Conservation (phyloP, 2,329 filamentous ascomycete species). For the Capronia coronata region DNA sequence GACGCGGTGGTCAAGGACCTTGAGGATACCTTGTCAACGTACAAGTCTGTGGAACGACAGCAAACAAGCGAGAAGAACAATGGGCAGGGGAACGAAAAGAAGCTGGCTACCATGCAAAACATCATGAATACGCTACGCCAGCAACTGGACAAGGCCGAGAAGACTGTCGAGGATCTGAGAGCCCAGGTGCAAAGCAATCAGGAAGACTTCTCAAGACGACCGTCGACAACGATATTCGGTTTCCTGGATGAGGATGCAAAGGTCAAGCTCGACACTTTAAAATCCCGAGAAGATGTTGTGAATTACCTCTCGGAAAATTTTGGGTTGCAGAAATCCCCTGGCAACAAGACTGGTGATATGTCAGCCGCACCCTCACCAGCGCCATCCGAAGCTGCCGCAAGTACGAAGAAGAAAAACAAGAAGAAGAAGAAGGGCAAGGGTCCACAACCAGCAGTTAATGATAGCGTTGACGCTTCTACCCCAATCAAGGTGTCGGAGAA, state of each 20-base stretch:
- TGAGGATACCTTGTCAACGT: constrained; percentile 26
- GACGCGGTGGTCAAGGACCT: constrained; percentile 29
- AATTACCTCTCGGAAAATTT: constrained; percentile 37
- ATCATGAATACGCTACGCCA: constrained; percentile 49
- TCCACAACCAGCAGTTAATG: constrained; percentile 28
- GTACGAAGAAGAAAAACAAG: constrained; percentile 68
- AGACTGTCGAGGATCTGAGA: constrained; percentile 42
- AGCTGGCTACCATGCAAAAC: constrained; percentile 48
- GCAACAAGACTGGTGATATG: constrained; percentile 6
- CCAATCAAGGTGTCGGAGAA: constrained; percentile 32
- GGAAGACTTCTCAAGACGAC: constrained; percentile 17
- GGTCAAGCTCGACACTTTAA: constrained; percentile 14
- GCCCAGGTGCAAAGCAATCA: constrained; percentile 30
- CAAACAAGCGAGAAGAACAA: constrained; percentile 29
- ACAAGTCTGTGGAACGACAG: constrained; percentile 25
- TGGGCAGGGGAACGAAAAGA: constrained; percentile 45
- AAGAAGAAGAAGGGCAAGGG: constrained; percentile 68
- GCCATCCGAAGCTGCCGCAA: constrained; percentile 23
- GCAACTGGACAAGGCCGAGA: constrained; percentile 50
- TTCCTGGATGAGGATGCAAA: constrained; percentile 20
- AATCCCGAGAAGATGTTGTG: constrained; percentile 31
- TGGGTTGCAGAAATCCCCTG: constrained; percentile 17
- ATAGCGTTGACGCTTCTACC: constrained; percentile 38
- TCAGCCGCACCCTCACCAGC: constrained; percentile 25
- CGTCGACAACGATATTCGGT: constrained; percentile 22